Evolutionary conservation across 495 filamentous ascomycete genomes (phyloP).

Genomic region (Xylaria acuta): DNA sequence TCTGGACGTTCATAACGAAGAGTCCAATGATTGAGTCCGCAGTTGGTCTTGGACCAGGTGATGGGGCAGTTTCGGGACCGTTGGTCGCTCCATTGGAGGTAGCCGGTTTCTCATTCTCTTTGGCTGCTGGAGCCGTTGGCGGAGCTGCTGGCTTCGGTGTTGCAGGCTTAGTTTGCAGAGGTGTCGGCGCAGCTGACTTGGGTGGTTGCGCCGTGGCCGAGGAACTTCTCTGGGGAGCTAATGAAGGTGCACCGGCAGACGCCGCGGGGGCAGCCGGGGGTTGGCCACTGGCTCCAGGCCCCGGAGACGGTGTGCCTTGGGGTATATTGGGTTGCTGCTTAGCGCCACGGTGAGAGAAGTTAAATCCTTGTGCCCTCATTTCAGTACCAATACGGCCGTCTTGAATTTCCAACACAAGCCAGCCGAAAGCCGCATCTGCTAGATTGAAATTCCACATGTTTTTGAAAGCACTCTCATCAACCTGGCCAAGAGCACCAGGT

Average conservation of each 20-base stretch:
- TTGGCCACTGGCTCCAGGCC: conserved; percentile 44
- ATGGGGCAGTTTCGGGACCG: conserved; percentile 52
- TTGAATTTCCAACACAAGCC: conserved; percentile 92
- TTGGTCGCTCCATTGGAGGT: conserved; percentile 58
- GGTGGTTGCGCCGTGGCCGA: conserved; percentile 44
- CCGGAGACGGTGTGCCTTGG: conserved; percentile 43
- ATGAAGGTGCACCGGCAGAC: conserved; percentile 39
- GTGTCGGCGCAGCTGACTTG: conserved; percentile 46
- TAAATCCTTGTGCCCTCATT: conserved; percentile 98
- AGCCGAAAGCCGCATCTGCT: conserved; percentile 96
- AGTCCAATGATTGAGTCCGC: conserved; percentile 70
- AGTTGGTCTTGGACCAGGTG: conserved; percentile 51
- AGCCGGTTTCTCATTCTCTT: conserved; percentile 55
- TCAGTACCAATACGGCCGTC: conserved; percentile 94
- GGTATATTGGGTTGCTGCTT: conserved; percentile 56
- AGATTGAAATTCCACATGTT: conserved; percentile 99
- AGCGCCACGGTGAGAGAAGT: conserved; percentile 89
- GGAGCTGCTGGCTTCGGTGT: conserved; percentile 54
- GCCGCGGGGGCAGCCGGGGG: conserved; percentile 46
- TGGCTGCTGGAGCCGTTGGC: conserved; percentile 48
- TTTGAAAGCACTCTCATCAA: conserved; percentile 99
- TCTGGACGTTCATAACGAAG: conserved; percentile 81
- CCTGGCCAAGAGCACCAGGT: conserved; percentile 75
- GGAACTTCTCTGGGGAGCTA: conserved; percentile 45
- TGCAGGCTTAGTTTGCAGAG: conserved; percentile 60